Evolutionary conservation across 768 basidiomycete species (phyloP), one percentile per base, ranked within the genome.

Genomic region (Termitomyces sp.): DNA sequence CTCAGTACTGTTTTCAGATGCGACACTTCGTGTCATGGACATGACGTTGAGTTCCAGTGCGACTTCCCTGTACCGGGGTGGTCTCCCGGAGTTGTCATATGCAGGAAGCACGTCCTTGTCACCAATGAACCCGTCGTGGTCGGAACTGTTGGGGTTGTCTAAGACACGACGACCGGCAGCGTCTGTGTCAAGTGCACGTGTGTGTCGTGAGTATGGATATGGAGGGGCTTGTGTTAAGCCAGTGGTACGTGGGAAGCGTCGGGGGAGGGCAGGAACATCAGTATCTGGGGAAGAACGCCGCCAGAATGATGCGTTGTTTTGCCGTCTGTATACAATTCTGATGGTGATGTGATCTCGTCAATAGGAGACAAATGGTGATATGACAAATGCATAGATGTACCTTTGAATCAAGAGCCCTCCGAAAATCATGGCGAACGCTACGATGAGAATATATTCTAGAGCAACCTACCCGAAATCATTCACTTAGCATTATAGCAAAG

Each of bases 71-170:
- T 81, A 81, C 53, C 74, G 77, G 28, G 80, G 80, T 28, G 79
- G 80, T 10, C 77, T 70, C 31, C 78, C 79, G 12, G 64, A 49
- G 14, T 60, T 65, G 44, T 80, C 75, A 46, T 81, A 82, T 5
- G 78, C 77, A 8, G 80, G 80, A 26, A 81, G 70, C 0, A 63
- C 56, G 33, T 81, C 80, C 59, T 80, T 81, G 57, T 77, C 75
- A 0, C 67, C 64, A 54, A 68, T 57, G 11, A 62, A 63, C 17
- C 58, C 62, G 23, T 71, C 73, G 50, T 71, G 71, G 40, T 72
- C 64, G 14, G 68, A 66, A 5, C 48, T 41, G 0, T 59, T 53
- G 15, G 59, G 33, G 6, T 58, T 63, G 6, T 50, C 60, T 21
- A 50, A 23, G 40, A 62, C 35, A 14, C 78, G 66, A 48, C 80